Conservation (phyloP, 2,329 filamentous ascomycete genomes). For the Colletotrichum noveboracense region DNA sequence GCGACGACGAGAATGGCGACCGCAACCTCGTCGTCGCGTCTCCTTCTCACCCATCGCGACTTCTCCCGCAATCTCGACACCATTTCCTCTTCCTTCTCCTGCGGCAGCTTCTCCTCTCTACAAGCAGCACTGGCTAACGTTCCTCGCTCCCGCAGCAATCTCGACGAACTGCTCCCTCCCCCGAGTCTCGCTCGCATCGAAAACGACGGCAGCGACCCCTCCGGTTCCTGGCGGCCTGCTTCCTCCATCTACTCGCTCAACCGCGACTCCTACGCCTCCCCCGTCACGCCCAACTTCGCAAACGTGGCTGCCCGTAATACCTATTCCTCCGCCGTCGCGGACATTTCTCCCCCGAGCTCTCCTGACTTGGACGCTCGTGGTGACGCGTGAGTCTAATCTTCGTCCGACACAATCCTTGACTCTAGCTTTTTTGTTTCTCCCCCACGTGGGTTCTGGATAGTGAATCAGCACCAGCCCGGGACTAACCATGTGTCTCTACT, state of each 20-base stretch:
- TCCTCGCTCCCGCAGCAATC: background rate
- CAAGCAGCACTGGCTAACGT: background rate
- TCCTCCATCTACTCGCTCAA: constrained; percentile 20
- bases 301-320: constrained; percentile 22
- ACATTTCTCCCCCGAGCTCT: constrained; percentile 63
- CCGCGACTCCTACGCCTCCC: constrained; percentile 9
- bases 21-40: background rate
- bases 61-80: background rate
- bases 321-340: constrained; percentile 29
- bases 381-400: constrained; percentile 44
- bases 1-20: background rate
- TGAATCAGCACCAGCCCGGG: background rate
- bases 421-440: constrained; percentile 11
- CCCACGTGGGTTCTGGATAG: constrained; percentile 7
- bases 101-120: background rate
- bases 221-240: constrained; percentile 17
- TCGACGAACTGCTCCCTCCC: constrained; percentile 7
- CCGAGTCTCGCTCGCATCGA: background rate
- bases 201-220: background rate
- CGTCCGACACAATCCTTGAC: background rate
- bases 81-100: background rate
- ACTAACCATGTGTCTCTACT: constrained; percentile 23
- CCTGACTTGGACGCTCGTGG: constrained; percentile 48
- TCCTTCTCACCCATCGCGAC: background rate
- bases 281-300: constrained; percentile 16